Evolutionary conservation across 2,329 filamentous ascomycete genomes (phyloP).

Genomic region (Myotisia sp.): DNA sequence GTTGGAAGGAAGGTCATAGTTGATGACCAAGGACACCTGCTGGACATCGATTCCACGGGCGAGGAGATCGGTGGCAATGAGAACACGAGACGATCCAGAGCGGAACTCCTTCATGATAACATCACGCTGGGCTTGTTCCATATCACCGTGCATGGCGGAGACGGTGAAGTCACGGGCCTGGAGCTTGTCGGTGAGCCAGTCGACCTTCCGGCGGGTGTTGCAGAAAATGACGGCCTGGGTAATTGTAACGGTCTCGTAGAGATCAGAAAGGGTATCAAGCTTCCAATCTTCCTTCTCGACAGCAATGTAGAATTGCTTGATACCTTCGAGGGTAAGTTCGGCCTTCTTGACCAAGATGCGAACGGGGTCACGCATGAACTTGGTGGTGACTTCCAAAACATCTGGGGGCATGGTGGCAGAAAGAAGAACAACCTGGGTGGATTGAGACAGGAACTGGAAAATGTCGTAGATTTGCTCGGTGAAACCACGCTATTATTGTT

Average conservation of each 20-base stretch:
- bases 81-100: conserved; percentile 91
- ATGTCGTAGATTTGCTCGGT: conserved; percentile 98
- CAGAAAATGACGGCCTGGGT: conserved; percentile 99
- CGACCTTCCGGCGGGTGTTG: conserved; percentile 96
- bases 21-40: conserved; percentile 98
- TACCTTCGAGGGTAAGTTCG: conserved; percentile 87
- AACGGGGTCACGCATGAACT: conserved; percentile 98
- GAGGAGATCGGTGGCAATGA: conserved; percentile 94
- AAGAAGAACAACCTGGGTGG: conserved; percentile 96
- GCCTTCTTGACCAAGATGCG: conserved; percentile 97
- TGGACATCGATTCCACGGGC: conserved; percentile 99
- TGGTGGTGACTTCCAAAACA: conserved; percentile 96
- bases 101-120: conserved; percentile 99
- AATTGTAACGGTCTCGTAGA: conserved; percentile 97
- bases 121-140: conserved; percentile 96
- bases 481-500: conserved; percentile 56
- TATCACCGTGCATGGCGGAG: conserved; percentile 99
- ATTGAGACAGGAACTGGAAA: conserved; percentile 88
- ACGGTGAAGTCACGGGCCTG: conserved; percentile 97
- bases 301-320: conserved; percentile 98
- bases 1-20: conserved; percentile 98
- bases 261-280: conserved; percentile 93
- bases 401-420: conserved; percentile 95
- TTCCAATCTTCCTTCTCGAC: conserved; percentile 99
- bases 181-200: conserved; percentile 99